Evolutionary conservation across 179 eudicot genomes (phyloP), one percentile per base, ranked within the genome.

Genomic region (Beta lomatogona): DNA sequence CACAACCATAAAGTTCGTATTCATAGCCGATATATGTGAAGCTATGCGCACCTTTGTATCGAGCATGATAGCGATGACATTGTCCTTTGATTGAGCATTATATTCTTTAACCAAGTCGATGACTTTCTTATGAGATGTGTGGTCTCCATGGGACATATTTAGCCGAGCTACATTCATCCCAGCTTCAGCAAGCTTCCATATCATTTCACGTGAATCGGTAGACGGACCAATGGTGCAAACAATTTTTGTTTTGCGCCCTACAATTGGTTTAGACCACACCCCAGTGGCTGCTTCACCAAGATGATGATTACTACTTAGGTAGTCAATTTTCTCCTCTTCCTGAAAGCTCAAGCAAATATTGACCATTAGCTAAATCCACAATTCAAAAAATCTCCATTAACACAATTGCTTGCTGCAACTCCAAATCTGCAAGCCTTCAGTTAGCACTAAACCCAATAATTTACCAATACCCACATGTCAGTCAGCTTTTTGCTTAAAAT

Each of bases 171-270:
- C 91, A 75, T 93, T 93, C 96, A 92, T 92, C 77, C 98, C 98
- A 82, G 91, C 93, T 86, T 94, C 97, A 18, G 98, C 95, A 60
- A 93, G 91, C 80, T 89, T 94, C 97, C 95, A 91, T 82, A 94
- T 94, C 98, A 92, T 92, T 81, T 94, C 98, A 57, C 87, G 86
- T 4, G 97, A 89, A 83, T 90, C 83, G 59, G 98, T 92, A 28
- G 98, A 94, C 70, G 98, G 98, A 79, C 98, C 98, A 78, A 94
- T 91, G 55, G 98, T 94, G 88, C 98, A 94, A 28, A 93, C 95
- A 75, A 92, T 94, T 81, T 93, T 93, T 1, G 98, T 93, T 87
- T 91, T 94, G 13, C 97, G 90, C 55, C 89, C 86, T 11, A 89
- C 93, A 0, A 77, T 85, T 28, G 95, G 95, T 88, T 90, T 93